Conservation (phyloP, 2,329 filamentous ascomycete genomes). For the Orbilia blumenaviensis region DNA sequence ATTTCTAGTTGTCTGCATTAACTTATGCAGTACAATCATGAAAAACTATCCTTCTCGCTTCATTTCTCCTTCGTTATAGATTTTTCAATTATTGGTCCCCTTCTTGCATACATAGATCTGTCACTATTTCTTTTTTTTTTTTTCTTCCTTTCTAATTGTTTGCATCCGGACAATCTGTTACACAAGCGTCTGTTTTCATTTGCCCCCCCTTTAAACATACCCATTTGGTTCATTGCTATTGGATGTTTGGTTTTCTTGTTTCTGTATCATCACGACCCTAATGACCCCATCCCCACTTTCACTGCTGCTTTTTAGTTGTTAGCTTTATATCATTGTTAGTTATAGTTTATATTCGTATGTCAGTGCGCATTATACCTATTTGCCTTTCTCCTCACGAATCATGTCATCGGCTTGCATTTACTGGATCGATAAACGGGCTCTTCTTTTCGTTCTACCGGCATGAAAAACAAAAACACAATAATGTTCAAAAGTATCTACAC, state of each 20-base stretch:
- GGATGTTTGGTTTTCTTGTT: constrained; percentile 44
- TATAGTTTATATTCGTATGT: constrained; percentile 52
- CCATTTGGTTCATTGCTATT: constrained; percentile 42
- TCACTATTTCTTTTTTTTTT: not conserved
- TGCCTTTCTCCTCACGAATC: constrained; percentile 51
- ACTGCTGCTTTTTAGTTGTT: constrained; percentile 34
- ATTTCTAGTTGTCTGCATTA: not conserved
- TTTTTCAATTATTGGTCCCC: constrained; percentile 37
- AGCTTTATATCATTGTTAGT: constrained; percentile 36
- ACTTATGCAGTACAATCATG: constrained; percentile 9
- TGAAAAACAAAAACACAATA: constrained; percentile 48
- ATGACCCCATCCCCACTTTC: constrained; percentile 46
- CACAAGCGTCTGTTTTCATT: constrained; percentile 41
- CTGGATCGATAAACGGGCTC: constrained; percentile 54
- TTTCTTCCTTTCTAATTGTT: not conserved
- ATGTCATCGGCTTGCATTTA: constrained; percentile 55
- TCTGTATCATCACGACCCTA: constrained; percentile 53
- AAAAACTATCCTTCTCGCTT: constrained; percentile 33
- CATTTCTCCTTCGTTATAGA: constrained; percentile 41
- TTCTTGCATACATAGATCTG: constrained; percentile 53
- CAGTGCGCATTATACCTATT: constrained; percentile 55
- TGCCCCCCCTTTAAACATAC: constrained; percentile 48
- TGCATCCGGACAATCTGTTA: constrained; percentile 34
- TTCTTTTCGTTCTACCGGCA: constrained; percentile 42
- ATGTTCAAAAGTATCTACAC: constrained; percentile 46